Conservation (phyloP, 2,329 filamentous ascomycete genomes). For the Ophiostoma sp. region DNA sequence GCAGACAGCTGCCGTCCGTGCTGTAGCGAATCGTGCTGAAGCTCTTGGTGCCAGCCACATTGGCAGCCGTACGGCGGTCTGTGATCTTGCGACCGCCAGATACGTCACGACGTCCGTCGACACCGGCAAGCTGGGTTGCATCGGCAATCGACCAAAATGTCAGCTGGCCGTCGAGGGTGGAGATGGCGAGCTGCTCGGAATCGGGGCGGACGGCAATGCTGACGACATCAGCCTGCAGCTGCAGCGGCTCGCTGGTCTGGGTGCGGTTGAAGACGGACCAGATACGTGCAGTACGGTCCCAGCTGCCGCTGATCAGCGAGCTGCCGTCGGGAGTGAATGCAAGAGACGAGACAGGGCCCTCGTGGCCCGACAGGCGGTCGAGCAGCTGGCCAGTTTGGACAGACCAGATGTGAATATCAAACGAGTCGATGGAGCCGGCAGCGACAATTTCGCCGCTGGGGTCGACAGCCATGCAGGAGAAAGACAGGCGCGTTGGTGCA, state of each 20-base stretch:
- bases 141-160: constrained; percentile 93
- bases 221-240: constrained; percentile 85
- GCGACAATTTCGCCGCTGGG: constrained; percentile 95
- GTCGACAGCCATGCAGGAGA: constrained; percentile 92
- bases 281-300: constrained; percentile 91
- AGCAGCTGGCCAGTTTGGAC: constrained; percentile 95
- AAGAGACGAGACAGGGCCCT: constrained; percentile 84
- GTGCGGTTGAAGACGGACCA: constrained; percentile 94
- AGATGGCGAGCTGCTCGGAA: constrained; percentile 83
- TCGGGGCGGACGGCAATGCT: constrained; percentile 84
- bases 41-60: constrained; percentile 81
- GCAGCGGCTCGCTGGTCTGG: constrained; percentile 89
- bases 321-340: constrained; percentile 84
- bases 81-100: constrained; percentile 85
- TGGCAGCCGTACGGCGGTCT: constrained; percentile 86
- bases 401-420: constrained; percentile 97
- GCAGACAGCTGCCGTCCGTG: constrained; percentile 81
- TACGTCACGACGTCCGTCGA: constrained; percentile 87
- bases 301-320: constrained; percentile 82
- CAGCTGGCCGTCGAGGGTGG: constrained; percentile 86
- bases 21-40: constrained; percentile 88
- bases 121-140: constrained; percentile 74
- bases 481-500: constrained; percentile 82
- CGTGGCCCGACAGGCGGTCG: constrained; percentile 84
- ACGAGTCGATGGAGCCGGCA: constrained; percentile 90